phyloP scores from a whole-genome alignment of 2,329 filamentous ascomycete genomes.

The Hysterium pulicare region DNA sequence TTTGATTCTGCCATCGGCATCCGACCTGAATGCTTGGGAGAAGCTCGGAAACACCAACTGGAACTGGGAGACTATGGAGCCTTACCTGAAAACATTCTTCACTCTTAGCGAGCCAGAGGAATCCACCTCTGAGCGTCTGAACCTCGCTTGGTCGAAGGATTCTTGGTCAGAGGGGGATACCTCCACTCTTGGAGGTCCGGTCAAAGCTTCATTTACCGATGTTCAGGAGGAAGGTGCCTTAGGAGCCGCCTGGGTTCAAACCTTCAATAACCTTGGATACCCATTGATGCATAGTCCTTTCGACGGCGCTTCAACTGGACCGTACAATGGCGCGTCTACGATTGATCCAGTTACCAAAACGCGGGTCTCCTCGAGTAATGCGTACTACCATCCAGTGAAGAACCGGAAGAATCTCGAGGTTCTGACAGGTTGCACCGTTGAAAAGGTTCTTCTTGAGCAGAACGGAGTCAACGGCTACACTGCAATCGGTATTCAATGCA shows the following conservation, averaged over 20 bases:
- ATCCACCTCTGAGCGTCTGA: constrained; percentile 5
- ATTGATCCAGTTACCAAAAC: constrained; percentile 4
- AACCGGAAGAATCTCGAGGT: constrained; percentile 5
- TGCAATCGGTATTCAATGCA: constrained; percentile 5
- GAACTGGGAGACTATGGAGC: constrained; percentile 19
- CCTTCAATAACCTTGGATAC: constrained; percentile 10
- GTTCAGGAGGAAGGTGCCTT: constrained; percentile 7
- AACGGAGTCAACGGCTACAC: background rate
- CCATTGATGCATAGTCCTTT: constrained; percentile 4
- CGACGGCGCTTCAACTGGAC: background rate
- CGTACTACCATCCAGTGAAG: constrained; percentile 1
- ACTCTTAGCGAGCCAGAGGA: constrained; percentile 13
- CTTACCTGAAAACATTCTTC: constrained; percentile 25
- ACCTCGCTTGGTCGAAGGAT: constrained; percentile 5
- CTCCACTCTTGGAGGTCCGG: constrained; percentile 15
- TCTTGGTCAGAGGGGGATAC: constrained; percentile 2
- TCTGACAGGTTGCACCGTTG: constrained; percentile 1
- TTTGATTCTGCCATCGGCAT: constrained; percentile 17
- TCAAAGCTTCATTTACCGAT: constrained; percentile 8
- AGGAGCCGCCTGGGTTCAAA: constrained; percentile 11
- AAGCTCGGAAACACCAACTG: constrained; percentile 28
- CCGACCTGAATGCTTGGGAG: constrained; percentile 32
- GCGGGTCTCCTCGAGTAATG: background rate
- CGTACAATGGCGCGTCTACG: background rate
- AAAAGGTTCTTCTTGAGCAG: constrained; percentile 5